Evolutionary conservation across 495 filamentous ascomycete genomes (phyloP).

Genomic region (Pseudotulostoma volvatum): DNA sequence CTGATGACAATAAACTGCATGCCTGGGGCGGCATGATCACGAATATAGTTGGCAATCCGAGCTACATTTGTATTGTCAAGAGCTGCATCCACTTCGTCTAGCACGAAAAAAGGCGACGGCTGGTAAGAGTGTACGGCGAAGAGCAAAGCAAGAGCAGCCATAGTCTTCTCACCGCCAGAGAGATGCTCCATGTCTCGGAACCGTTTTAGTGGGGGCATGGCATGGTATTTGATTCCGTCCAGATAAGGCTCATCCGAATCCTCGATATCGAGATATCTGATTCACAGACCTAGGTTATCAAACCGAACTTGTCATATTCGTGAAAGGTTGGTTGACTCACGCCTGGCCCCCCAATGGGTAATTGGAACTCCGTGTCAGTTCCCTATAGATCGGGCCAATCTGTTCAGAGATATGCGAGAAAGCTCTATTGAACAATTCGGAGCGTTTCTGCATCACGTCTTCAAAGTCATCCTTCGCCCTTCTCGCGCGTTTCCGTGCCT

Average conservation of each 20-base stretch:
- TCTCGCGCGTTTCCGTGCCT: slow-evolving; percentile 54
- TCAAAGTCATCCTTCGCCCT: slow-evolving; percentile 70
- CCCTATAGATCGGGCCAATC: slow-evolving; percentile 85
- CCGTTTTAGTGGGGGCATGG: slow-evolving; percentile 95
- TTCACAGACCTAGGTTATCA: not conserved
- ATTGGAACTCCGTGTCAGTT: slow-evolving; percentile 69
- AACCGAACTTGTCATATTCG: not conserved
- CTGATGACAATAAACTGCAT: slow-evolving; percentile 99
- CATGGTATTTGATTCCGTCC: slow-evolving; percentile 90
- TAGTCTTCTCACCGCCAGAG: slow-evolving; percentile 95
- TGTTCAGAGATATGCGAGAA: slow-evolving; percentile 91
- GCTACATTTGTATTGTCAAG: slow-evolving; percentile 93
- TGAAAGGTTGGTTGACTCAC: slow-evolving; percentile 19
- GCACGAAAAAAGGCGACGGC: slow-evolving; percentile 89
- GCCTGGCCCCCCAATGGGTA: slow-evolving; percentile 87
- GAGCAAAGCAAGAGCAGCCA: slow-evolving; percentile 86
- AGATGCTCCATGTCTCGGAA: slow-evolving; percentile 99
- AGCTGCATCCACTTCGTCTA: slow-evolving; percentile 95
- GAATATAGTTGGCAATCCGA: slow-evolving; percentile 88
- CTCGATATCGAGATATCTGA: slow-evolving; percentile 73
- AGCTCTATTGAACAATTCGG: slow-evolving; percentile 84
- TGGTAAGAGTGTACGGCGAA: slow-evolving; percentile 95
- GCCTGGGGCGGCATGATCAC: slow-evolving; percentile 81
- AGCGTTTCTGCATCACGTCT: slow-evolving; percentile 61
- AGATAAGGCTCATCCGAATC: slow-evolving; percentile 85